Conservation (phyloP, 495 filamentous ascomycete species). For the Penicillium ochrochloron region DNA sequence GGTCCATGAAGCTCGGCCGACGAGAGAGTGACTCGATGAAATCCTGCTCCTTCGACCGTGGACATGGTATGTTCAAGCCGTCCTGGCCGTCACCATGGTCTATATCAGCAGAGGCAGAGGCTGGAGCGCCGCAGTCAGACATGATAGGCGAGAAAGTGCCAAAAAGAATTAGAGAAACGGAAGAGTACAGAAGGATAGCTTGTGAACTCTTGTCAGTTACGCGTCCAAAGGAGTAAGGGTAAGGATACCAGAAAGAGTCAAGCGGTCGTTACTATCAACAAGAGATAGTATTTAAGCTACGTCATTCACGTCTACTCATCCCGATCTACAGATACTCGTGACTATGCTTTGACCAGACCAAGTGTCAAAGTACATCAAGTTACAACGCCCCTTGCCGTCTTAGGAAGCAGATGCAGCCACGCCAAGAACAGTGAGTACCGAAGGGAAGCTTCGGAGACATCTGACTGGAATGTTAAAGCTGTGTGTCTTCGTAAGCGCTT, state of each 20-base stretch:
- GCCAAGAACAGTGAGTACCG: not conserved
- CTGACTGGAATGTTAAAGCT: not conserved
- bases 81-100: constrained; percentile 24
- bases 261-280: not conserved
- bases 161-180: not conserved
- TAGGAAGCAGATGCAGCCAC: constrained; percentile 8
- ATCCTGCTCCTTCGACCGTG: constrained; percentile 29
- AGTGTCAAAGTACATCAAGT: not conserved
- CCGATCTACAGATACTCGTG: constrained; percentile 5
- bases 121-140: constrained; percentile 23
- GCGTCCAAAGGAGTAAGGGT: not conserved
- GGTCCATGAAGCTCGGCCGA: constrained; percentile 46
- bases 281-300: not conserved
- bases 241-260: not conserved
- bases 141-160: constrained; percentile 10
- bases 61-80: constrained; percentile 7
- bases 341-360: not conserved
- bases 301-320: constrained; percentile 5
- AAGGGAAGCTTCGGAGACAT: not conserved
- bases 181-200: not conserved
- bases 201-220: not conserved
- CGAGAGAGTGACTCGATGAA: constrained; percentile 37
- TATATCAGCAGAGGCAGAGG: constrained; percentile 34
- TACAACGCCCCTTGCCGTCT: not conserved
- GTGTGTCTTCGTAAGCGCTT: constrained; percentile 1